Base-by-base conservation (phyloP, 306 rosid species). In the Astragalus membranaceus region DNA sequence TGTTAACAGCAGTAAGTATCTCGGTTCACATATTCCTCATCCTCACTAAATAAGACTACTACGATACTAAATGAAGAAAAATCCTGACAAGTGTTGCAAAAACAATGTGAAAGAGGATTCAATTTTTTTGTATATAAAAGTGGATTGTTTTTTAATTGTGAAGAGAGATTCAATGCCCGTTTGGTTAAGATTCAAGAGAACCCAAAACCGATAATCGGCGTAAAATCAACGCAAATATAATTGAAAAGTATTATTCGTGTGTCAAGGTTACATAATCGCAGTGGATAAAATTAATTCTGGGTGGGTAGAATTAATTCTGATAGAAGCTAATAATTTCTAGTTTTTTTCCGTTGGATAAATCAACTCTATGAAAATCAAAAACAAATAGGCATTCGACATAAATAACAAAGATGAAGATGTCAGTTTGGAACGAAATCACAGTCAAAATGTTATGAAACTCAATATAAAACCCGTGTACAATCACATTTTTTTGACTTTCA, bases 361-460 rank as follows among this genome's bases (percentile, higher is more conserved):
- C 30, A 26, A 26, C 30, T 26, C 30, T 26, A 26, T 26, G 30
- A 26, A 26, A 26, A 26, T 26, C 30, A 1, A 26, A 26, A 26
- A 26, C 30, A 26, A 26, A 26, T 26, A 26, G 30, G 30, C 75
- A 39, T 39, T 37, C 15, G 17, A 69, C 41, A 52, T 39, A 52
- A 61, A 37, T 54, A 51, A 35, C 59, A 43, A 44, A 26, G 51
- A 70, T 29, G 47, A 51, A 71, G 56, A 47, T 56, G n/a, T 37
- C 29, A 42, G 65, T 41, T 50, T 68, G 15, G 26, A 76, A 59
- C 37, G 11, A 60, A 43, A 60, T 16, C 76, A 70, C 11, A 62
- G n/a, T 77, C 67, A 53, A 33, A 68, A 32, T 70, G 37, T 12
- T 32, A 33, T 32, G 51, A 16, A 69, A 61, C 70, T 69, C 41